Percentiles rank a stretch among this genome's conserved stretches.
phyloP scores from a whole-genome alignment of 768 basidiomycete genomes.

The Boletales sp. region DNA sequence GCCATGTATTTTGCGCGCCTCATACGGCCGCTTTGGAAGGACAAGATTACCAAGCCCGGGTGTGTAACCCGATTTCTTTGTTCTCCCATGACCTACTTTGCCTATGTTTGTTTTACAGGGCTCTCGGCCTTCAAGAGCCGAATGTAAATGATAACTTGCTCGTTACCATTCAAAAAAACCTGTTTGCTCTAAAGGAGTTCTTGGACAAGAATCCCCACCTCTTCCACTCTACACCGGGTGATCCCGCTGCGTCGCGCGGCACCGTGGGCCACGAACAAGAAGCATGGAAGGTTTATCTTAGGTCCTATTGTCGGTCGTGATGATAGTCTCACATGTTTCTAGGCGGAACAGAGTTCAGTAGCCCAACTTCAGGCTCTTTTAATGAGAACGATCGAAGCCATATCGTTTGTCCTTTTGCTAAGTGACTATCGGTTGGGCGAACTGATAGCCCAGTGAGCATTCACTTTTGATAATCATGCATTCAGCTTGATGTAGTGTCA shows the following conservation, averaged over 20 bases:
- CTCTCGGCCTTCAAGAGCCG: constrained; percentile 49
- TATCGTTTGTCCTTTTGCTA: constrained; percentile 88
- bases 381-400: constrained; percentile 85
- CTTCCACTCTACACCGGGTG: constrained; percentile 78
- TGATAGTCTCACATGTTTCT: constrained; percentile 11
- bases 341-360: constrained; percentile 85
- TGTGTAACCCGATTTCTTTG: constrained; percentile 28
- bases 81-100: not conserved
- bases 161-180: constrained; percentile 73
- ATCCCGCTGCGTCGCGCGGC: constrained; percentile 53
- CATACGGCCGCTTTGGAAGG: constrained; percentile 83
- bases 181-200: constrained; percentile 73
- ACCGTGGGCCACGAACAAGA: constrained; percentile 69
- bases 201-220: constrained; percentile 79
- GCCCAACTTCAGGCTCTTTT: constrained; percentile 72
- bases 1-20: constrained; percentile 84
- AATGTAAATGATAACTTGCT: constrained; percentile 61
- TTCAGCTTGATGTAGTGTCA: constrained; percentile 27
- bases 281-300: constrained; percentile 71
- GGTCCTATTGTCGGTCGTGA: not conserved
- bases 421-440: constrained; percentile 90
- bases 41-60: constrained; percentile 67
- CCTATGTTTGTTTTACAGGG: constrained; percentile 27
- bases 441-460: constrained; percentile 70
- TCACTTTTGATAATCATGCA: not conserved